Conservation (phyloP, 371 early-diverging fungal species). For the Smittium mucronatum region DNA sequence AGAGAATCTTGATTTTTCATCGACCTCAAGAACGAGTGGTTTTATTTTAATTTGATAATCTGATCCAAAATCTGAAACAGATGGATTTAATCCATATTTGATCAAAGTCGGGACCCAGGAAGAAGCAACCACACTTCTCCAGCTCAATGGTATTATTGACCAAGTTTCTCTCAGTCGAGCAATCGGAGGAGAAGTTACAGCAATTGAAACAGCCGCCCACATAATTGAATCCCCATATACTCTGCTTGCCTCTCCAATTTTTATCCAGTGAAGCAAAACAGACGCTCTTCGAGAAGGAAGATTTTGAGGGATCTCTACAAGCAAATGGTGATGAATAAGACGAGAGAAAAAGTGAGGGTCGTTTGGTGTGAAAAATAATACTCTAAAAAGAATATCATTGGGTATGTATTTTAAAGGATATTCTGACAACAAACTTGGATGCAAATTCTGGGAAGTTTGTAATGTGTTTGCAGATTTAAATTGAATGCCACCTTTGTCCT, state of each 20-base stretch:
- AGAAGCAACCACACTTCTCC: conserved; percentile 36
- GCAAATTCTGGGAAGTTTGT: not conserved
- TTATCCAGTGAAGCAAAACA: conserved; percentile 61
- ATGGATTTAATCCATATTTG: conserved; percentile 33
- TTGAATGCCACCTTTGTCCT: not conserved
- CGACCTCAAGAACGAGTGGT: conserved; percentile 23
- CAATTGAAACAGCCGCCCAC: conserved; percentile 61
- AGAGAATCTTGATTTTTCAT: conserved; percentile 20
- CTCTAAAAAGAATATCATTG: not conserved
- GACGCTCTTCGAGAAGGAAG: conserved; percentile 43
- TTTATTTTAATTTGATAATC: not conserved
- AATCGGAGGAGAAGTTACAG: conserved; percentile 56
- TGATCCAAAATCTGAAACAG: conserved; percentile 13
- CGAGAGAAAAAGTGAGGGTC: conserved; percentile 56
- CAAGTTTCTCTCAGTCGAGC: conserved; percentile 65
- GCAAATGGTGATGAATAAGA: conserved; percentile 51
- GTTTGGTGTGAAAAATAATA: conserved; percentile 27
- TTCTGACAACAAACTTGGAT: not conserved
- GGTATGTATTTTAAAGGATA: not conserved
- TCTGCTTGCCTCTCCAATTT: conserved; percentile 42
- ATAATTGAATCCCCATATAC: conserved; percentile 51
- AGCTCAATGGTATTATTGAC: conserved; percentile 43
- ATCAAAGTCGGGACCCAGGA: conserved; percentile 46
- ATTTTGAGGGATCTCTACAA: conserved; percentile 45
- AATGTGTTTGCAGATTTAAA: not conserved